Conservation (phyloP, 495 filamentous ascomycete species). For the Xylaria longipes region DNA sequence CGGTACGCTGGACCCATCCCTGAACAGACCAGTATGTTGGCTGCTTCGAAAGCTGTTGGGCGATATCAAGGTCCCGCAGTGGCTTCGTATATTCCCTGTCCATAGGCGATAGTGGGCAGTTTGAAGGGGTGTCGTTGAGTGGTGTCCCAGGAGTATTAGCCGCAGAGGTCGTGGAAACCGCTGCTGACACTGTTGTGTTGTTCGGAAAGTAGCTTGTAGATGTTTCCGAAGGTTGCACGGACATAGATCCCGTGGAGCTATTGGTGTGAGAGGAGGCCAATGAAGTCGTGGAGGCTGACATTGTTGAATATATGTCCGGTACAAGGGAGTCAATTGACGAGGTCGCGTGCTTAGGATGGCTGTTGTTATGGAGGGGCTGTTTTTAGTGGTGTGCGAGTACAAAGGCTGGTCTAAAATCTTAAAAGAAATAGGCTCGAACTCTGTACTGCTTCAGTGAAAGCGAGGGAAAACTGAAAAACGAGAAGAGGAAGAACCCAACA, state of each 20-base stretch:
- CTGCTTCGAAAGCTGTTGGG: slow-evolving; percentile 47
- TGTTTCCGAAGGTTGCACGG: slow-evolving; percentile 29
- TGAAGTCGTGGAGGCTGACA: slow-evolving; percentile 4
- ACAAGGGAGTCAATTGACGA: background rate
- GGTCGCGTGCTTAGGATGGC: background rate
- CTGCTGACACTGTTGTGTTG: slow-evolving; percentile 22
- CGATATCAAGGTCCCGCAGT: slow-evolving; percentile 42
- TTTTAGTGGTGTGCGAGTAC: background rate
- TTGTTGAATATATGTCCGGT: background rate
- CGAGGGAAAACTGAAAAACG: background rate
- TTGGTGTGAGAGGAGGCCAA: background rate
- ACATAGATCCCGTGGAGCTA: background rate
- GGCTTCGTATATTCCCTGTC: slow-evolving; percentile 46
- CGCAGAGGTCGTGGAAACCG: slow-evolving; percentile 25
- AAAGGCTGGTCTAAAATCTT: background rate
- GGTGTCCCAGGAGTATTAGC: slow-evolving; percentile 28
- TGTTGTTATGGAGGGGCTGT: background rate
- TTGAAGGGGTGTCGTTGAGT: slow-evolving; percentile 10
- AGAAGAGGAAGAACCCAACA: background rate
- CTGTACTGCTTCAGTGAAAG: background rate
- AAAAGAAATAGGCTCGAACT: background rate
- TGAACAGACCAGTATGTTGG: slow-evolving; percentile 46
- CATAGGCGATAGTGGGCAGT: slow-evolving; percentile 37
- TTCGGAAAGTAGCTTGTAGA: slow-evolving; percentile 33
- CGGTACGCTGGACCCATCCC: slow-evolving; percentile 47